A percentile compares a stretch with the other conserved stretches of the same genome.
Conservation (phyloP, 2,329 filamentous ascomycete species). For the Acrodontium crateriforme region DNA sequence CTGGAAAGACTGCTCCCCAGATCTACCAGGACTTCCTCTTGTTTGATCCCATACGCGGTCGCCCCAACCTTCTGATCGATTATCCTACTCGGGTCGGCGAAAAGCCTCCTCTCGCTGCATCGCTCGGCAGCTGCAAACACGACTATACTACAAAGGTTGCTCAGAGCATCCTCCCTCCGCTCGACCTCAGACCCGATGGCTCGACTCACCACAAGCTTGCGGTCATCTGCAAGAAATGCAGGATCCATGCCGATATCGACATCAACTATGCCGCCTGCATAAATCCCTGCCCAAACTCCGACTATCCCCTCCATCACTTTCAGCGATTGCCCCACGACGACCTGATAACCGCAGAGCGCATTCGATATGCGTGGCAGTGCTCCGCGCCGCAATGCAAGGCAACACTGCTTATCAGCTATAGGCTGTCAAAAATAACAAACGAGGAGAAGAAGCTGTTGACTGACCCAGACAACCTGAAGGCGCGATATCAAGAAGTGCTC, state of each 20-base stretch:
- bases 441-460: conserved; percentile 39
- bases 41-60: conserved; percentile 37
- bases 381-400: conserved; percentile 44
- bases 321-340: conserved; percentile 9
- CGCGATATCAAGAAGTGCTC: conserved; percentile 40
- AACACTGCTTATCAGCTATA: conserved; percentile 38
- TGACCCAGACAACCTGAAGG: conserved; percentile 37
- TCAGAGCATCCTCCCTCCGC: conserved; percentile 37
- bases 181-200: conserved; percentile 26
- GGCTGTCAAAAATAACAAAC: conserved; percentile 37
- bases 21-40: conserved; percentile 38
- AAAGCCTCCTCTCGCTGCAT: conserved; percentile 19
- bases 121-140: conserved; percentile 42
- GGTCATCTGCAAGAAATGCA: conserved; percentile 47
- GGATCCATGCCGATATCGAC: conserved; percentile 45
- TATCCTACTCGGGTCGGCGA: conserved; percentile 40
- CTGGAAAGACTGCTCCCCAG: conserved; percentile 36
- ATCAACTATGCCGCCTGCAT: conserved; percentile 34
- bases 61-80: conserved; percentile 37
- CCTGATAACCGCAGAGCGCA: conserved; percentile 10
- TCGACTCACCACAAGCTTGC: conserved; percentile 41
- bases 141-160: conserved; percentile 42
- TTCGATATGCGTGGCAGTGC: conserved; percentile 41
- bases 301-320: conserved; percentile 50
- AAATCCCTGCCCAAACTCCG: conserved; percentile 32